Evolutionary conservation across 768 basidiomycete species (phyloP).

Genomic region (Tylopilus subfusipes): DNA sequence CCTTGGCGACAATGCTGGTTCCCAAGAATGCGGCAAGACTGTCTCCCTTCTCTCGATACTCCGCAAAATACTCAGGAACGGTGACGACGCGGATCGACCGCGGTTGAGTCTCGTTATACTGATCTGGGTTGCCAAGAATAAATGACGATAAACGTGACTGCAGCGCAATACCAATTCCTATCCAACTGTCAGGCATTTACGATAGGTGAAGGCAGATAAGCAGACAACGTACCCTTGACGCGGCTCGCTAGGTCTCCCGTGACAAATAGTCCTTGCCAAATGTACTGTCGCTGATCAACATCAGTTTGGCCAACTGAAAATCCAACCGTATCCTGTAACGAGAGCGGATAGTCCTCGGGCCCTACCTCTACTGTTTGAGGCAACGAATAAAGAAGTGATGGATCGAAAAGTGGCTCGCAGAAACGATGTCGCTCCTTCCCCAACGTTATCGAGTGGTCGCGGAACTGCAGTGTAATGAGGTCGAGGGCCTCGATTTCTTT

Average conservation of each 20-base stretch:
- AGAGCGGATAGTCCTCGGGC: constrained; percentile 25
- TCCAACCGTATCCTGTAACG: constrained; percentile 68
- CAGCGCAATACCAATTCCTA: constrained; percentile 65
- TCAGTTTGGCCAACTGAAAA: constrained; percentile 59
- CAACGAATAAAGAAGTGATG: constrained; percentile 47
- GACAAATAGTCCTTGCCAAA: constrained; percentile 78
- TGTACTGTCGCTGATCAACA: constrained; percentile 61
- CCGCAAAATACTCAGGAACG: constrained; percentile 88
- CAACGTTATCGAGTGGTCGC: constrained; percentile 65
- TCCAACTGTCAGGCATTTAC: constrained; percentile 3
- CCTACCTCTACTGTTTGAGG: constrained; percentile 24
- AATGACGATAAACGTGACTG: constrained; percentile 68
- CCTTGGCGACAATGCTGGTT: constrained; percentile 82
- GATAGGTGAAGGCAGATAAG: not conserved
- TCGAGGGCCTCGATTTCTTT: constrained; percentile 82
- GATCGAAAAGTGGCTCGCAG: constrained; percentile 87
- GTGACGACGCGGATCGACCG: constrained; percentile 56
- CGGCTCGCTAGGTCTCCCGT: constrained; percentile 72
- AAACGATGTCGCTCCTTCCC: constrained; percentile 89
- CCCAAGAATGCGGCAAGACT: constrained; percentile 80
- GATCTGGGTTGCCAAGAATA: constrained; percentile 56
- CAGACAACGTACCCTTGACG: constrained; percentile 56
- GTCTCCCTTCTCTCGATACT: constrained; percentile 84
- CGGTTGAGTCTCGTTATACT: constrained; percentile 71
- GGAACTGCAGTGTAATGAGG: constrained; percentile 72